Evolutionary conservation across 1,284 basidiomycete species (phyloP), one percentile per base, ranked within the genome.

Genomic region (Pisolithus thermaeus): DNA sequence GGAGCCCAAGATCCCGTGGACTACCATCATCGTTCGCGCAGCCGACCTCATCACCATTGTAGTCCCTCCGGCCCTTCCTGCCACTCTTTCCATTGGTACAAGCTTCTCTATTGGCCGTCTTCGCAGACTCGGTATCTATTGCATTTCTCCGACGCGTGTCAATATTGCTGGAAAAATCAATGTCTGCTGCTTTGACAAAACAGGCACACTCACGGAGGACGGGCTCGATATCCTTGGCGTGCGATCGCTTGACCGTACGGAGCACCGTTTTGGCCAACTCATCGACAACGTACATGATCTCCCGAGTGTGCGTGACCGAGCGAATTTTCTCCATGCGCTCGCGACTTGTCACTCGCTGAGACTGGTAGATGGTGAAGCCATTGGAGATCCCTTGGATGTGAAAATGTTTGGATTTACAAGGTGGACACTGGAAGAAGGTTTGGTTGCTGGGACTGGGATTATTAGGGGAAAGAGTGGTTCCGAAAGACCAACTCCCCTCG

Each of bases 101-200:
- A 93, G 92, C 57, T 99, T 99, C 63, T 92, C 97, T 36, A 92
- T 99, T 54, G 76, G 81, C 39, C 85, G 97, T 30, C 80, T 99
- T 27, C 88, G 95, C 52, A 92, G 90, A 65, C 74, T 78, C 4
- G 92, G 91, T 30, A 91, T 99, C 54, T 99, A 92, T 73, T 99
- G 97, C 68, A 98, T 98, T 56, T 94, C 96, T 5, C 97, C 97
- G 0, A 97, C 89, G 60, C 79, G 97, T 30, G 92, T 99, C 61
- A 99, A 99, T 65, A 86, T 99, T 47, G 93, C 87, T 3, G 97
- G 97, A 30, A 97, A 97, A 72, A 79, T 99, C 73, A 98, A 99
- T 59, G 90, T 99, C 7, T 96, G 95, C 62, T 98, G 95, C 69
- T 99, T 99, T 63, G 97, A 99, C 77, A 99, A 99, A 74, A 99